These are phyloP conservation scores for Striga hermonthica DNA, from an alignment of 305 asterid species.

Conservation along the genomic window DNA sequence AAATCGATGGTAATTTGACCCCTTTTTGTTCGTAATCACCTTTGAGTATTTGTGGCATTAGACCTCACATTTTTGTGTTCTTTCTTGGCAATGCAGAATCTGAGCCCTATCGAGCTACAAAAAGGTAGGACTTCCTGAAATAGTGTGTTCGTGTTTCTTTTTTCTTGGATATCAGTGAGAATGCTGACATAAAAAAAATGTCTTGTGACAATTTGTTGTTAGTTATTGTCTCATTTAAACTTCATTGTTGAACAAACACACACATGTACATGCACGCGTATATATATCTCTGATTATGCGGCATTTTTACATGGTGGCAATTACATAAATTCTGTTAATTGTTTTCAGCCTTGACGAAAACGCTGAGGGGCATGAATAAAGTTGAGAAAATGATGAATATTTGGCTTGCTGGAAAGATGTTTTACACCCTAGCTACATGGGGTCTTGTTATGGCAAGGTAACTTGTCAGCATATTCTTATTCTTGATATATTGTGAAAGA, in stretches of 20 bases:
- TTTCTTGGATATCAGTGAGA: too few species aligned
- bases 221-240: too few species aligned
- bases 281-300: too few species aligned
- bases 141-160: background rate
- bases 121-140: conserved; percentile 46
- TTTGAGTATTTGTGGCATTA: background rate
- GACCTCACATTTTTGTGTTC: conserved; percentile 23
- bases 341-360: conserved; percentile 66
- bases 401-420: conserved; percentile 81
- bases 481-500: too few species aligned
- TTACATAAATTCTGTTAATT: conserved; percentile 23
- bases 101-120: conserved; percentile 73
- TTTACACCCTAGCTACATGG: conserved; percentile 84
- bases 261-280: too few species aligned
- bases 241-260: too few species aligned
- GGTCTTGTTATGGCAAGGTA: conserved; percentile 87
- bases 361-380: conserved; percentile 65
- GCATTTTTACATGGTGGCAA: background rate
- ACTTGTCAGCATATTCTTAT: conserved; percentile 18
- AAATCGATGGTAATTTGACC: conserved; percentile 48
- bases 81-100: conserved; percentile 49
- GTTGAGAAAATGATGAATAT: conserved; percentile 69
- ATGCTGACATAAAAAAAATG: background rate
- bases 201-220: background rate
- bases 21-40: conserved; percentile 1